Conservation (phyloP, 129 eudicot species). For the Tanacetum coccineum region DNA sequence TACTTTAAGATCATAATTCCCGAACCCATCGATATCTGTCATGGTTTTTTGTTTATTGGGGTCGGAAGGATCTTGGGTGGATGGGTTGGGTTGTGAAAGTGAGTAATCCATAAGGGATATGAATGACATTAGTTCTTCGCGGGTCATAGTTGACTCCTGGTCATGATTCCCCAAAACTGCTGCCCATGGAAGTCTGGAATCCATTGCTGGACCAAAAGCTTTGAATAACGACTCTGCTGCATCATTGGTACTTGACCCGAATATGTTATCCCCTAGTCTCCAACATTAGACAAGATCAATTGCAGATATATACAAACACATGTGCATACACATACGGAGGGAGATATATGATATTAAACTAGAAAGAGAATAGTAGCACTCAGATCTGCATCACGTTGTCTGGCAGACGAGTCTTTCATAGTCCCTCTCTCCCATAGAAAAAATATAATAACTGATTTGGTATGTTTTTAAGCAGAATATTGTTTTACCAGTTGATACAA, state of each 20-base stretch:
- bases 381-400: no score
- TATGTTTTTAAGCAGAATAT: no score
- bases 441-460: no score
- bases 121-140: constrained; percentile 88
- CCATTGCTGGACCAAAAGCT: constrained; percentile 77
- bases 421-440: no score
- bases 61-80: constrained; percentile 31
- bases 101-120: constrained; percentile 97
- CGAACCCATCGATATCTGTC: constrained; percentile 70
- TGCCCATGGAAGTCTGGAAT: constrained; percentile 90
- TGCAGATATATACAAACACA: background rate
- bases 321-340: background rate
- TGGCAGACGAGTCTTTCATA: no score
- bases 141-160: constrained; percentile 94
- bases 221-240: constrained; percentile 89
- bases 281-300: constrained; percentile 30
- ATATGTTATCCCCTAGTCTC: constrained; percentile 79
- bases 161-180: constrained; percentile 98
- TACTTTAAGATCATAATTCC: constrained; percentile 82
- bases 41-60: constrained; percentile 29
- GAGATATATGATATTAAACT: background rate
- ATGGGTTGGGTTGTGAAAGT: constrained; percentile 77
- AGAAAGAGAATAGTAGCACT: background rate
- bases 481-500: no score
- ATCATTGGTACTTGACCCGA: constrained; percentile 81